Base-by-base conservation (phyloP, 345 rosid genomes). In the Raphanus raphanistrum region DNA sequence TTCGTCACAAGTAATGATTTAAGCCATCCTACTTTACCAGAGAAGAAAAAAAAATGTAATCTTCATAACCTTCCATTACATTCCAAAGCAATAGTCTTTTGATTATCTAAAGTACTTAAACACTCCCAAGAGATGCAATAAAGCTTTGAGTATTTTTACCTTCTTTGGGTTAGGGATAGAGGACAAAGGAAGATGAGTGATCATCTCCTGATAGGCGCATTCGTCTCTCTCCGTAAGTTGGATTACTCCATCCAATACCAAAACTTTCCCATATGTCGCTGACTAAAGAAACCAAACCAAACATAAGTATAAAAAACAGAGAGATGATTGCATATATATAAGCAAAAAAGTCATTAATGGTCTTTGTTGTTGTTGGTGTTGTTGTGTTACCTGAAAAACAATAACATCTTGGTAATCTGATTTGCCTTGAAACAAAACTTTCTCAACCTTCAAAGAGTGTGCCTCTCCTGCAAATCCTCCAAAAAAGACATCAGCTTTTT, bases 191-290 rank as follows among this genome's bases (percentile, higher is more conserved):
- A 91, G 94, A 71, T 91, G 97, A 60, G 94, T 86, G 62, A 91
- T 87, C 92, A 91, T 88, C 82, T 91, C 93, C 33, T 89, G 93
- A 81, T 90, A 90, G 0, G 91, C 86, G 12, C 85, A 90, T 77
- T 90, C 93, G 12, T 90, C 93, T 70, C 85, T 89, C 75, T 89
- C 94, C 1, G 97, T 89, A 5, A 91, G 90, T 76, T 91, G 97
- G 50, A 91, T 84, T 10, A 85, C 89, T 62, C 94, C 97, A 81
- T 91, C 91, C 62, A 91, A 78, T 26, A 91, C 85, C 82, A 88
- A 85, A 66, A 89, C 89, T 72, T 89, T 91, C 4, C 97, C 97
- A 78, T 87, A 85, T 6, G 86, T 81, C 27, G 89, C 81, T 75
- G 92, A 89, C 97, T 89, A 81, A 68, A n/a, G 55, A 36, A 12